Evolutionary conservation across 805 yeast genomes (phyloP).

Genomic region (Metschnikowia lachancei): DNA sequence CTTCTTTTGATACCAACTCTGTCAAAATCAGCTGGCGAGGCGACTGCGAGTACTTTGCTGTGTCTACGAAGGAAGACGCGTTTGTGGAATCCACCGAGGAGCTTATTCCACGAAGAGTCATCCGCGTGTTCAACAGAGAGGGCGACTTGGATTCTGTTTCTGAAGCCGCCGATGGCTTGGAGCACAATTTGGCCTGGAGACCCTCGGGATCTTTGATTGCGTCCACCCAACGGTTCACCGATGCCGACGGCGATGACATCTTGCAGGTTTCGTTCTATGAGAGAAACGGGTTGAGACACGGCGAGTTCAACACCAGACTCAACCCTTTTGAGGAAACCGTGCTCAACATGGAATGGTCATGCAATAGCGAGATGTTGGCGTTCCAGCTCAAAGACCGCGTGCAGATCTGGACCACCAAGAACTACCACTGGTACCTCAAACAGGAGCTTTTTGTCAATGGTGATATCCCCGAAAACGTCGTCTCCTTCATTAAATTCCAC

Average conservation of each 20-base stretch:
- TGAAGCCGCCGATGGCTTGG: slow-evolving; percentile 85
- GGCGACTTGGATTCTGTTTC: slow-evolving; percentile 78
- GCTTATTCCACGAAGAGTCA: slow-evolving; percentile 58
- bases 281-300: slow-evolving; percentile 88
- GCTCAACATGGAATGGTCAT: slow-evolving; percentile 68
- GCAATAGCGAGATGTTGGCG: slow-evolving; percentile 74
- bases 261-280: slow-evolving; percentile 77
- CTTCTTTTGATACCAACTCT: slow-evolving; percentile 50
- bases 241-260: slow-evolving; percentile 48
- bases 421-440: slow-evolving; percentile 94
- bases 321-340: slow-evolving; percentile 48
- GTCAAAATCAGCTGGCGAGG: slow-evolving; percentile 87
- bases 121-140: slow-evolving; percentile 78
- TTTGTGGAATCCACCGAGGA: slow-evolving; percentile 40
- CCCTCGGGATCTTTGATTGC: slow-evolving; percentile 90
- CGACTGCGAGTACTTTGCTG: slow-evolving; percentile 79
- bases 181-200: slow-evolving; percentile 75
- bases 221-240: slow-evolving; percentile 64
- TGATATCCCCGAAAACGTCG: slow-evolving; percentile 26
- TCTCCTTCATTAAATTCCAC: slow-evolving; percentile 67
- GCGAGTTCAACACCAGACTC: slow-evolving; percentile 72
- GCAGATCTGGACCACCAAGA: slow-evolving; percentile 89
- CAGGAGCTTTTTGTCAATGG: slow-evolving; percentile 54
- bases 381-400: slow-evolving; percentile 58
- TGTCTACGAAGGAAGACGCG: slow-evolving; percentile 59